Evolutionary conservation across 768 basidiomycete species (phyloP).

Genomic region (Psilocybe sp.): DNA sequence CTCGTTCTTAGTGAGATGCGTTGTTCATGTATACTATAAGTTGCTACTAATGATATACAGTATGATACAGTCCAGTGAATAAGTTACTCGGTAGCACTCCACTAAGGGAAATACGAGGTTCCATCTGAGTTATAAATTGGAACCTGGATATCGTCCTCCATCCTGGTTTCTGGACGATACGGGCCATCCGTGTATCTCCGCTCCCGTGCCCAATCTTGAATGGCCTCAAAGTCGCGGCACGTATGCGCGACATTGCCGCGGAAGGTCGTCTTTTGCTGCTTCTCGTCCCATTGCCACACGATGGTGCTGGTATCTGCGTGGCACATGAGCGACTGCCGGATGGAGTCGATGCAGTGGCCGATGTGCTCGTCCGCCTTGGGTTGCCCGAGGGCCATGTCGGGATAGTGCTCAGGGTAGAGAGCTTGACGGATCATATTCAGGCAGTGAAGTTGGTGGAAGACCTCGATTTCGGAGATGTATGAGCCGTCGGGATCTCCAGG

Average conservation of each 20-base stretch:
- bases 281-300: slow-evolving; percentile 18
- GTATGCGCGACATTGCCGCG: slow-evolving; percentile 12
- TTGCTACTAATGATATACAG: no score
- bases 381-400: slow-evolving; percentile 5
- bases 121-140: no score
- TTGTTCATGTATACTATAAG: no score
- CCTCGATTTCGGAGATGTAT: slow-evolving; percentile 15
- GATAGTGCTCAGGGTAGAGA: slow-evolving; percentile 14
- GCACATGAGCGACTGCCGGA: slow-evolving; percentile 19
- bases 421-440: slow-evolving; percentile 18
- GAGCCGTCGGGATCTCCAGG: slow-evolving; percentile 14
- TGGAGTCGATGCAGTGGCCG: slow-evolving; percentile 16
- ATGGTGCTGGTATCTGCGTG: slow-evolving; percentile 11
- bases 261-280: background rate
- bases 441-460: slow-evolving; percentile 24
- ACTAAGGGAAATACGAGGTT: no score
- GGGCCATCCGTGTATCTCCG: no score
- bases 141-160: no score
- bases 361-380: slow-evolving; percentile 12
- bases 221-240: slow-evolving; percentile 13
- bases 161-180: no score
- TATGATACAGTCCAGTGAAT: no score
- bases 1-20: no score
- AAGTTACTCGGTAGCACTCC: no score
- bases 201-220: slow-evolving; percentile 14